These are phyloP conservation scores for Ceratocystis papillata DNA, from an alignment of 2,329 filamentous ascomycete genomes.

Conservation along the genomic window DNA sequence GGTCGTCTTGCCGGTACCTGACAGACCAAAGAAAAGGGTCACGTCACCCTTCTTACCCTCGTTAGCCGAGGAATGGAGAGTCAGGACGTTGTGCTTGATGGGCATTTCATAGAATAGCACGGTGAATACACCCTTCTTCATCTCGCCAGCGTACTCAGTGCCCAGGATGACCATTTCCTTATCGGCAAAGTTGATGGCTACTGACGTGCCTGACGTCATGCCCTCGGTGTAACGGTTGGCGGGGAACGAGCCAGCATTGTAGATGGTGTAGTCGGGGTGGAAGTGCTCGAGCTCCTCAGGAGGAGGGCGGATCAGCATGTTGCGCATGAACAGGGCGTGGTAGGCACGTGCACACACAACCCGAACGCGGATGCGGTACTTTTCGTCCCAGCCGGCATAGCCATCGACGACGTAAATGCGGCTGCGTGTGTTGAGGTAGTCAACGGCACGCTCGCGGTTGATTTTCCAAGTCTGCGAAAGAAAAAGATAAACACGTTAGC, in stretches of 20 bases:
- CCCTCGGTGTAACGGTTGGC: constrained; percentile 96
- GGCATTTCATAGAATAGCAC: constrained; percentile 99
- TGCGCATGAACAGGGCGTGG: constrained; percentile 99
- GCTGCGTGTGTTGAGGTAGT: constrained; percentile 98
- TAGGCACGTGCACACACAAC: constrained; percentile 98
- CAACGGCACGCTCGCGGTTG: constrained; percentile 95
- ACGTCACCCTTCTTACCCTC: constrained; percentile 91
- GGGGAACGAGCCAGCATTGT: constrained; percentile 97
- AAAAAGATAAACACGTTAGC: constrained; percentile 20
- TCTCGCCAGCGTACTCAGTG: constrained; percentile 94
- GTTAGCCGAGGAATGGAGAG: constrained; percentile 96
- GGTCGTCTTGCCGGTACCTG: constrained; percentile 97
- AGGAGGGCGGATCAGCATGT: constrained; percentile 96
- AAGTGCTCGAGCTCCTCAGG: constrained; percentile 91
- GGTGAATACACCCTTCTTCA: constrained; percentile 98
- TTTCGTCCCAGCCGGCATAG: constrained; percentile 95
- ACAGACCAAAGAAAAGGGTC: constrained; percentile 98
- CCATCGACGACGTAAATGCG: constrained; percentile 98
- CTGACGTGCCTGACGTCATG: constrained; percentile 97
- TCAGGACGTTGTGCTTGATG: constrained; percentile 97
- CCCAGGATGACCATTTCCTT: constrained; percentile 99
- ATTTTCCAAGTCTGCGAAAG: constrained; percentile 84
- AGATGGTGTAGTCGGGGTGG: constrained; percentile 99
- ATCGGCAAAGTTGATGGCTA: constrained; percentile 96
- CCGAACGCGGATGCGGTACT: constrained; percentile 93